phyloP scores from a whole-genome alignment of 2,329 filamentous ascomycete species.

The Aspergillus novoparasiticus region DNA sequence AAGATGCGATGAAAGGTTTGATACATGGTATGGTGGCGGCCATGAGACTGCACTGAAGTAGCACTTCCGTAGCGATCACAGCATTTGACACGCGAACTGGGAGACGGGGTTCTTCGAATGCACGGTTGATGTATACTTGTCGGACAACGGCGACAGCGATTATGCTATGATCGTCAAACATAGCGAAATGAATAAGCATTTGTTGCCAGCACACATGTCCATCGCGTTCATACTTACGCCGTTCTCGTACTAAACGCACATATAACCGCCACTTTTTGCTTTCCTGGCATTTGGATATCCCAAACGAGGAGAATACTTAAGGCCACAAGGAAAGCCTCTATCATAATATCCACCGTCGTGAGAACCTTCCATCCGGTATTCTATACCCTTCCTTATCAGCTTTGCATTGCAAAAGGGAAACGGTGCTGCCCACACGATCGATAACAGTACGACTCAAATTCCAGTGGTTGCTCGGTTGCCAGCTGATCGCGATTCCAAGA shows the following conservation, averaged over 20 bases:
- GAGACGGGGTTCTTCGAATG: conserved; percentile 26
- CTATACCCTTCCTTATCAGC: background rate
- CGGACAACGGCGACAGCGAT: conserved; percentile 38
- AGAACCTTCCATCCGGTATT: conserved; percentile 40
- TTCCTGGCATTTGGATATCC: conserved; percentile 25
- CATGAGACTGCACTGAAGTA: conserved; percentile 46
- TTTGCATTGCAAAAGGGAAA: background rate
- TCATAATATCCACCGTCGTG: conserved; percentile 42
- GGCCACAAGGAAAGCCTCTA: conserved; percentile 17
- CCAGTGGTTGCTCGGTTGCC: background rate
- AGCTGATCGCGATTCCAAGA: background rate
- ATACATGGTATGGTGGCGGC: conserved; percentile 45
- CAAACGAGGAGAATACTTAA: conserved; percentile 27
- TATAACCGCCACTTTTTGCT: conserved; percentile 16
- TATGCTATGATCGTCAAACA: background rate
- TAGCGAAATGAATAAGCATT: too few species aligned
- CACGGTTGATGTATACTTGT: conserved; percentile 34
- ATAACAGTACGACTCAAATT: too few species aligned
- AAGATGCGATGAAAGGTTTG: conserved; percentile 44
- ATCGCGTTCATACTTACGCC: background rate
- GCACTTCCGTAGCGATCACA: conserved; percentile 39
- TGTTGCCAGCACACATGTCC: too few species aligned
- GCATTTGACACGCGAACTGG: conserved; percentile 35
- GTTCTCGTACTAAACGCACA: conserved; percentile 19
- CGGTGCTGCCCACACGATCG: too few species aligned